Base-by-base conservation (phyloP, 441 rosid species). In the Syzygium malaccense region DNA sequence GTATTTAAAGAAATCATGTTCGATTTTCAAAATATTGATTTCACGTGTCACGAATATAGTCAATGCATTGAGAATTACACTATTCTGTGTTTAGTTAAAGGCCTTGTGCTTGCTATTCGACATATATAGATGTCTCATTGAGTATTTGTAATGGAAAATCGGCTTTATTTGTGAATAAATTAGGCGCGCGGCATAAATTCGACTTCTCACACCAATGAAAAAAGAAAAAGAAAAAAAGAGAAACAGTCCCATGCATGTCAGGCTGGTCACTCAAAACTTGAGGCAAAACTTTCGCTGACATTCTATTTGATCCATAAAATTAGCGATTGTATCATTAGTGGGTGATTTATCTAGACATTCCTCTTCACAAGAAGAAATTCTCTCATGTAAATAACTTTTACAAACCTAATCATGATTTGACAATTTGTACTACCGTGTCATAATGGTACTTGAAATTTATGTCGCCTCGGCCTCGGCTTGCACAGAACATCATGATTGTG, bases 31-130 rank as follows among this genome's bases (percentile, higher is more conserved):
- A 33, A 8, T 20, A 71, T 71, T 33, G 1, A 71, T 33, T 71
- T 2, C 20, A 6, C 48, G 20, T 0, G 28, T 19, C 4, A 12
- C 2, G 1, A 33, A 7, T 2, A 19, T 0, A 6, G 14, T 0
- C 8, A 33, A 23, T 33, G 48, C 14, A 68, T 18, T 32, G 2
- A 7, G 37, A 64, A 64, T 30, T 7, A 30, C 20, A 7, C 11
- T 64, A 30, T 30, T 8, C 71, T 19, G 10, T 64, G 37, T n/a
- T 64, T 64, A 64, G 20, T 64, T n/a, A 66, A 66, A 66, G 78
- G 32, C 41, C 0, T 17, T 17, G 13, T 32, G 78, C 26, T 33
- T 33, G 48, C 79, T 33, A 68, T 68, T 33, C 19, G 48, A 10
- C 79, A 68, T 33, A 19, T 25, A 1, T 1, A 14, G 5, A 33